Evolutionary conservation across 23 red algal species (phyloP), one percentile per base, ranked within the genome.

Genomic region (Chondrus crispus): DNA sequence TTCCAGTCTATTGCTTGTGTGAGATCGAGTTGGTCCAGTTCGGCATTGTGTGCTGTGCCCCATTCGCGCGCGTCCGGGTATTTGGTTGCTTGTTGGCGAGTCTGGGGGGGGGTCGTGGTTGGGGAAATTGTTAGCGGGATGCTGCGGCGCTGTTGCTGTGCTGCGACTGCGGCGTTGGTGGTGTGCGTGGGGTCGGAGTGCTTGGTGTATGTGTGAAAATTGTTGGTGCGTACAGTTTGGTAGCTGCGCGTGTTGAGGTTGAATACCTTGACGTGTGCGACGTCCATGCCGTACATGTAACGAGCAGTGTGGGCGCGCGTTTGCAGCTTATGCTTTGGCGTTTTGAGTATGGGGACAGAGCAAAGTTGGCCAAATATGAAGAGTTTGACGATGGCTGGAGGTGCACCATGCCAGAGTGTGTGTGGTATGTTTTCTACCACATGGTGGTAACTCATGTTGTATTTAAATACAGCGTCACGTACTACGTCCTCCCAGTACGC

Each of bases 1-100:
- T 75, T 57, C 38, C 66, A 88, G 22, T 88, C 46, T 18, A 88
- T 88, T 9, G 66, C 38, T 39, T 76, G 20, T 47, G 52, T 4
- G 20, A 52, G 32, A 30, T 88, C 85, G 2, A 88, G 24, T 26
- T 89, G 32, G 36, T 89, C 18, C 24, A 75, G 49, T 58, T 89
- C 85, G 7, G 16, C 7, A 33, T 78, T 75, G 85, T 52, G 68
- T 12, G 46, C 68, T n/a, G 5, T 36, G 50, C 29, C 26, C 85
- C 44, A 78, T 44, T 74, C n/a, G 3, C 41, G 1, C 2, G 68
- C 2, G 43, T 89, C 85, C 30, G 85, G 42, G 28, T 89, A 89
- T 40, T 62, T 68, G 28, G 35, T 55, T 2, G 85, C 69, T 78
- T 89, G 46, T 49, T 39, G 50, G 33, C 48, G 14, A 6, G 62